These are phyloP conservation scores for Hymenoscyphus fructigenus DNA, from an alignment of 2,329 filamentous ascomycete species.

Conservation along the genomic window DNA sequence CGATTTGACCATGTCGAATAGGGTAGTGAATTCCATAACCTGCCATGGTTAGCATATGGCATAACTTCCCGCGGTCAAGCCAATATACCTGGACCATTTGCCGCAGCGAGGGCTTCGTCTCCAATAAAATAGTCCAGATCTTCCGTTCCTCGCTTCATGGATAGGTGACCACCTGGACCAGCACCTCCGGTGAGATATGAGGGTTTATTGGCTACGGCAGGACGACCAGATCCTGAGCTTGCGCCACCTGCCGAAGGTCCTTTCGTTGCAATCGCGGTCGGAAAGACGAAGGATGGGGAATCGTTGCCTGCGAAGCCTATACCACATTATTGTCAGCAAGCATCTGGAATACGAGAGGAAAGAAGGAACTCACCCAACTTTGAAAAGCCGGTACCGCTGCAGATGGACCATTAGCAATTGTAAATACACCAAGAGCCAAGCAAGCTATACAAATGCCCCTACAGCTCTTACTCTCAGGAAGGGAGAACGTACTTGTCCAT, in stretches of 20 bases:
- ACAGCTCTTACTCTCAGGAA: conserved; percentile 29
- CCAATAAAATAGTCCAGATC: conserved; percentile 99
- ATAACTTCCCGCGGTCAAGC: conserved; percentile 1
- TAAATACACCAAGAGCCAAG: not conserved
- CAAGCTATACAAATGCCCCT: not conserved
- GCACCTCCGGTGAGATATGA: conserved; percentile 91
- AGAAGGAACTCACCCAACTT: conserved; percentile 77
- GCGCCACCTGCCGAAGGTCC: conserved; percentile 67
- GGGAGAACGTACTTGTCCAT: conserved; percentile 94
- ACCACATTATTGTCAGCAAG: conserved; percentile 9
- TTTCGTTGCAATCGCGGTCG: conserved; percentile 97
- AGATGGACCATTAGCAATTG: conserved; percentile 33
- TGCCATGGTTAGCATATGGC: conserved; percentile 38
- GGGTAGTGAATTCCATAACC: conserved; percentile 97
- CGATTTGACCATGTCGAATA: conserved; percentile 95
- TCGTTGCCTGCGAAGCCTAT: conserved; percentile 98
- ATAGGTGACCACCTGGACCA: conserved; percentile 78
- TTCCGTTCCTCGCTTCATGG: conserved; percentile 91
- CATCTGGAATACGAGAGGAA: not conserved
- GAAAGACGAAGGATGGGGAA: conserved; percentile 98
- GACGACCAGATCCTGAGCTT: conserved; percentile 81
- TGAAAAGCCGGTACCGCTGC: conserved; percentile 97
- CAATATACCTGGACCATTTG: conserved; percentile 71
- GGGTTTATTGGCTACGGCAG: conserved; percentile 89
- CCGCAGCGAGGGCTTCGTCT: conserved; percentile 86